Conservation (phyloP, 768 basidiomycete species). For the Russula foetens region DNA sequence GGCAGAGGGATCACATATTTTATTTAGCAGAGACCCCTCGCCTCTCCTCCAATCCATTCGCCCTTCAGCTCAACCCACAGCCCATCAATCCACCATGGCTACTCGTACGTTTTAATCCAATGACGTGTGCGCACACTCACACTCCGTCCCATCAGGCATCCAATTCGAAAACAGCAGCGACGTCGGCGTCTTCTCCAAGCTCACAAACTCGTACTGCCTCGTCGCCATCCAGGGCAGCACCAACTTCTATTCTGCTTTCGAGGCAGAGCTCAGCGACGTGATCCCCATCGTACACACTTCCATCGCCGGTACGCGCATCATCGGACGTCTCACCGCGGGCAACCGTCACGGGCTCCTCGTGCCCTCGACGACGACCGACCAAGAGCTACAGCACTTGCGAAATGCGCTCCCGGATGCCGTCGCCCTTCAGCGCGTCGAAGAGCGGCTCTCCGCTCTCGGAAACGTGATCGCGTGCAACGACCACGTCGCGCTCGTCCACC, state of each 20-base stretch:
- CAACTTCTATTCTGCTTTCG: slow-evolving; percentile 97
- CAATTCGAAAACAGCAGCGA: slow-evolving; percentile 95
- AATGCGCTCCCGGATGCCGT: slow-evolving; percentile 93
- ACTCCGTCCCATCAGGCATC: slow-evolving; percentile 43
- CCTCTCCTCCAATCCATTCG: not conserved
- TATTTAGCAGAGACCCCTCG: too few species aligned
- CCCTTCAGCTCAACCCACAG: too few species aligned
- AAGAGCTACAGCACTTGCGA: slow-evolving; percentile 95
- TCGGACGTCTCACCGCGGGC: slow-evolving; percentile 92
- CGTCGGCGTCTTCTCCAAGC: slow-evolving; percentile 93
- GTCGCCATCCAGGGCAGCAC: slow-evolving; percentile 89
- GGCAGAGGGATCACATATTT: too few species aligned
- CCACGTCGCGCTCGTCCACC: slow-evolving; percentile 97
- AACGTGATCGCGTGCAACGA: slow-evolving; percentile 99
- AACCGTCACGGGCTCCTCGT: slow-evolving; percentile 97
- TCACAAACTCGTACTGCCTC: slow-evolving; percentile 98
- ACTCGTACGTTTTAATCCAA: slow-evolving; percentile 40
- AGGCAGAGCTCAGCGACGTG: slow-evolving; percentile 87
- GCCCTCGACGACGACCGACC: slow-evolving; percentile 92
- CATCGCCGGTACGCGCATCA: slow-evolving; percentile 89
- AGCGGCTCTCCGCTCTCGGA: slow-evolving; percentile 92
- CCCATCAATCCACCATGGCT: slow-evolving; percentile 41
- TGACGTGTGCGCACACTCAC: not conserved
- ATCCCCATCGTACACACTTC: slow-evolving; percentile 94
- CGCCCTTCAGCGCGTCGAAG: slow-evolving; percentile 92